Conservation (phyloP, 2,329 filamentous ascomycete species). For the Phialophora macrospora region DNA sequence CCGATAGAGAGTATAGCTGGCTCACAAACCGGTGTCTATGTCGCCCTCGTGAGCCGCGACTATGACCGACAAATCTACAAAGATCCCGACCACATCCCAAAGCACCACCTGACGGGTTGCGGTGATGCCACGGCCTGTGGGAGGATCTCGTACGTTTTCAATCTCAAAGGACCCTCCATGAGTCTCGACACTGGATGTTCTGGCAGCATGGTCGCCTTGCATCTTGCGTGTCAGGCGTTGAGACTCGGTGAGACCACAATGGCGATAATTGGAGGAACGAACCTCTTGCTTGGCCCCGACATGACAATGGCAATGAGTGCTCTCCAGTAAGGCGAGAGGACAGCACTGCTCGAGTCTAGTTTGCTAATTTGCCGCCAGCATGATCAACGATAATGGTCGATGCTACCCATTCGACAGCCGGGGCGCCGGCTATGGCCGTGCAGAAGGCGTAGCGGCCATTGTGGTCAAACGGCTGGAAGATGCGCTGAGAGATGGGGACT, state of each 20-base stretch:
- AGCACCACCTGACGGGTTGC: not conserved
- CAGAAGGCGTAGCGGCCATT: constrained; percentile 52
- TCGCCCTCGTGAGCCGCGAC: not conserved
- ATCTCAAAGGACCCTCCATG: not conserved
- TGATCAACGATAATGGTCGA: not conserved
- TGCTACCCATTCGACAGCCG: constrained; percentile 42
- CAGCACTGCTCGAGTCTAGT: no score
- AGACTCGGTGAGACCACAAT: not conserved
- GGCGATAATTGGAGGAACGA: not conserved
- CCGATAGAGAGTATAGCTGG: not conserved
- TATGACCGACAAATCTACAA: not conserved
- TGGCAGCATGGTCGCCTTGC: not conserved
- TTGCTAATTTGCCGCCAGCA: not conserved
- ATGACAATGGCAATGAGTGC: not conserved
- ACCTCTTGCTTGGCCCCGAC: not conserved
- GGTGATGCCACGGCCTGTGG: not conserved
- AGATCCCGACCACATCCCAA: not conserved
- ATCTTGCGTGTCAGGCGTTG: not conserved
- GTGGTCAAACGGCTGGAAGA: constrained; percentile 51
- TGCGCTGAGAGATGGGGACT: constrained; percentile 51
- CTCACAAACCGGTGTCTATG: not conserved
- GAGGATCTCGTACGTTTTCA: not conserved
- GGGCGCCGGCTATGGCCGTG: constrained; percentile 54
- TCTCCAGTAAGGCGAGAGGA: not conserved
- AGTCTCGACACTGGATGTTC: not conserved